phyloP scores from a whole-genome alignment of 306 rosid species.

The Quercus suber region DNA sequence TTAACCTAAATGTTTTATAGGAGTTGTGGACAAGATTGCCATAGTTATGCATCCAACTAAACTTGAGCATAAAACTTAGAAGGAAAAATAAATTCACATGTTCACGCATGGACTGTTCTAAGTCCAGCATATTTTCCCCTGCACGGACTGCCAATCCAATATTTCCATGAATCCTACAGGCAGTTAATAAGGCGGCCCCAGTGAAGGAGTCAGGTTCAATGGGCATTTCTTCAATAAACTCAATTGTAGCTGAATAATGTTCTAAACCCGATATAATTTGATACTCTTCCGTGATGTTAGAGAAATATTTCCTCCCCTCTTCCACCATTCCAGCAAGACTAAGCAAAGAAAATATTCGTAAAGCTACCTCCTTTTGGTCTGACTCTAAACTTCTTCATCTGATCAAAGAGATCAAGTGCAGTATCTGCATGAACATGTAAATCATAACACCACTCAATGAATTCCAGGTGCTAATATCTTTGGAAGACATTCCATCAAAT shows the following conservation, averaged over 20 bases:
- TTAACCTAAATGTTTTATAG: too few species aligned
- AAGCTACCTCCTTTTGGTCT: slow-evolving; percentile 77
- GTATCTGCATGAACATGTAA: slow-evolving; percentile 61
- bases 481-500: slow-evolving; percentile 61
- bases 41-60: too few species aligned
- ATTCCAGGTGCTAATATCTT: slow-evolving; percentile 86
- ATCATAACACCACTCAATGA: slow-evolving; percentile 60
- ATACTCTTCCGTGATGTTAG: slow-evolving; percentile 54
- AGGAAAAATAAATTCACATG: too few species aligned
- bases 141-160: slow-evolving; percentile 58
- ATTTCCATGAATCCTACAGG: slow-evolving; percentile 68
- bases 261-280: slow-evolving; percentile 59
- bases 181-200: slow-evolving; percentile 71
- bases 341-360: slow-evolving; percentile 61
- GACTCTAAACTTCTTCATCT: slow-evolving; percentile 58
- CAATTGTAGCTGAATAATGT: slow-evolving; percentile 72
- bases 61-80: too few species aligned
- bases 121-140: slow-evolving; percentile 53
- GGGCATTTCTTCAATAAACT: slow-evolving; percentile 71
- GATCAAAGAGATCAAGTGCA: slow-evolving; percentile 61
- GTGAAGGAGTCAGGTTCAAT: slow-evolving; percentile 60
- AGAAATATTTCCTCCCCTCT: slow-evolving; percentile 61
- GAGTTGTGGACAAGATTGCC: too few species aligned
- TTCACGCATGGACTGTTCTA: slow-evolving; percentile 32
- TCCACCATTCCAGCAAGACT: slow-evolving; percentile 66